Base-by-base conservation (phyloP, 257 asterid species). In the Handroanthus guayacan region DNA sequence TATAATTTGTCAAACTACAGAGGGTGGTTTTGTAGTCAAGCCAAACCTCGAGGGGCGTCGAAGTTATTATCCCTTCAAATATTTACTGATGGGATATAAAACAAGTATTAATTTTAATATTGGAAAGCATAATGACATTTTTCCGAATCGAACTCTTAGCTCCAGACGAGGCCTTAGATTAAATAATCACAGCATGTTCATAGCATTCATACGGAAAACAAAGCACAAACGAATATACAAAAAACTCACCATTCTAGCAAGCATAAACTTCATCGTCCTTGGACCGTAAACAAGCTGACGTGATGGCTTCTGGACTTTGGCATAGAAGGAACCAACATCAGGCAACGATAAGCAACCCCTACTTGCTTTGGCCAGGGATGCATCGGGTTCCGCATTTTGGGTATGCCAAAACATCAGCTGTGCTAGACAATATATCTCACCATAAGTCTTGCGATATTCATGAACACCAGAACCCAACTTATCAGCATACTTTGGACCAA, bases 281-380 rank as follows among this genome's bases (percentile, higher is more conserved):
- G 96, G 96, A 73, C 99, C 99, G 69, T 95, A 95, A 57, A 95
- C 96, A 66, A 90, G 98, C 62, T 93, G 98, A 16, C 94, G 97
- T 71, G 97, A 91, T 25, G 97, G 99, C 81, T 86, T 90, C 87
- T 93, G 97, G 82, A 87, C 86, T 89, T 89, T 91, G 5, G 98
- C 96, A 55, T 95, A 95, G 82, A 95, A 95, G 71, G 99, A 95
- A 64, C 94, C 98, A 54, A 89, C 83, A 17, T 95, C 98, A 6
- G 99, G 99, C 77, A 95, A 84, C 76, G 96, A 87, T 84, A 95
- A 83, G 85, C 98, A 95, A 78, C 99, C 99, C 88, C 95, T 84
- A 80, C 99, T 90, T 55, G 94, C 94, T 79, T 84, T 91, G 72
- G 83, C 90, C 64, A 93, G 88, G 78, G 74, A 79, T 62, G 87